These are phyloP conservation scores for Schizosaccharomyces versatilis DNA, from an alignment of 1,139 yeast species.

Conservation along the genomic window DNA sequence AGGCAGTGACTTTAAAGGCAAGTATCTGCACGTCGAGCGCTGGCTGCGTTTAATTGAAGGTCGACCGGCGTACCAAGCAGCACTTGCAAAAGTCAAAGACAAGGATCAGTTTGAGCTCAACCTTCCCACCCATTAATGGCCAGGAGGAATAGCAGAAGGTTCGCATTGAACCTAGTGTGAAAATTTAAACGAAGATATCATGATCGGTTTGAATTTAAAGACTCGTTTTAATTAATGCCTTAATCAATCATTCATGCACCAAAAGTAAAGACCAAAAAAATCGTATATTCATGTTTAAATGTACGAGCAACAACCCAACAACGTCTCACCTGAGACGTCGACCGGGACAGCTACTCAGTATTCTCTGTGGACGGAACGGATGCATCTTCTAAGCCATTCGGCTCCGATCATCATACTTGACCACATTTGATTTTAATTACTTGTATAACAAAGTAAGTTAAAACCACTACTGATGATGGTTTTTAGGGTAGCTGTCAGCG, in stretches of 20 bases:
- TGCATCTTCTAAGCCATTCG: background rate
- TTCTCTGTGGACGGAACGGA: slow-evolving; percentile 3
- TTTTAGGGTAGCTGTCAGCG: no score
- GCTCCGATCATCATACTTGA: slow-evolving; percentile 3
- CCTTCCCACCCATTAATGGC: no score
- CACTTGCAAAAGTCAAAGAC: background rate
- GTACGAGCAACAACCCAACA: no score
- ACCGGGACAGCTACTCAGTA: slow-evolving; percentile 2
- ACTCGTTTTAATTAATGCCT: no score
- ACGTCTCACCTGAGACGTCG: background rate
- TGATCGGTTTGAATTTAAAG: no score
- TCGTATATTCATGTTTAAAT: no score
- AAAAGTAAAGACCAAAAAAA: no score
- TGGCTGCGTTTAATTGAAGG: background rate
- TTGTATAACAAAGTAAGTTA: slow-evolving; percentile 3
- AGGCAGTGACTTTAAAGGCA: no score
- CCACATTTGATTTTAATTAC: background rate
- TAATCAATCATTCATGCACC: no score
- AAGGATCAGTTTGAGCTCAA: background rate
- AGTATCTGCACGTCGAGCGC: background rate
- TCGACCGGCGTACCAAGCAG: background rate
- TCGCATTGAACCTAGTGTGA: no score
- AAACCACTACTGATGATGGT: slow-evolving; percentile 2
- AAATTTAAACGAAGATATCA: no score
- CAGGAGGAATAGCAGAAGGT: no score